Conservation (phyloP, 257 asterid genomes). For the Voacanga thouarsii region DNA sequence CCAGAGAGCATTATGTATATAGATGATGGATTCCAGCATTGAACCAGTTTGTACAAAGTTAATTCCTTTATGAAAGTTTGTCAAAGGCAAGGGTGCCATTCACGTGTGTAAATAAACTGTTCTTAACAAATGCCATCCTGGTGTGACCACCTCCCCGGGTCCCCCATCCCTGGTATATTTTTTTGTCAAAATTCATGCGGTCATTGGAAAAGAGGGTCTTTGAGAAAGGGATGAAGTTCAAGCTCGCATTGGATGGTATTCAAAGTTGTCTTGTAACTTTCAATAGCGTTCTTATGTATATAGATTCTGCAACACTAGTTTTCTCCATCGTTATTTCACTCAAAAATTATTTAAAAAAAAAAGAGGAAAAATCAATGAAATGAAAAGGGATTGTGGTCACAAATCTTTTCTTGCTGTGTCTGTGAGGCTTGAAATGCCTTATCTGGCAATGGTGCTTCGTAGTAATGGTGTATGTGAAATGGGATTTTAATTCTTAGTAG, state of each 20-base stretch:
- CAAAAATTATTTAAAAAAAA: too few species aligned
- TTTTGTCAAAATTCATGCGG: neutral
- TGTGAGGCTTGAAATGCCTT: too few species aligned
- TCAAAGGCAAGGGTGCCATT: neutral
- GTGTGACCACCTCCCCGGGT: neutral
- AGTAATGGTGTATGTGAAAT: neutral
- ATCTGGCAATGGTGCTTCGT: neutral
- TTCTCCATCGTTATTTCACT: neutral
- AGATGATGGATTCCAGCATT: conserved; percentile 1
- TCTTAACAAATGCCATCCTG: neutral
- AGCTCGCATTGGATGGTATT: neutral
- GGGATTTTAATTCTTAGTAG: too few species aligned
- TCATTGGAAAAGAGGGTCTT: neutral
- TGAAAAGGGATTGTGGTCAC: neutral
- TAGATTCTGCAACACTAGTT: neutral
- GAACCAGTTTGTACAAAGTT: neutral
- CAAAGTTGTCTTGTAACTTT: neutral
- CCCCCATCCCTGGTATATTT: neutral
- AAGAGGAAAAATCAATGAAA: neutral
- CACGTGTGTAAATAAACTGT: neutral
- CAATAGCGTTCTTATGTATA: neutral
- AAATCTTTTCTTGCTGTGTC: neutral
- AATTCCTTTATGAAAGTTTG: neutral
- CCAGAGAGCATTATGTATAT: neutral
- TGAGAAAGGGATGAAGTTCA: neutral